Conservation (phyloP, 73 alveolate species). For the Stentor coeruleus region DNA sequence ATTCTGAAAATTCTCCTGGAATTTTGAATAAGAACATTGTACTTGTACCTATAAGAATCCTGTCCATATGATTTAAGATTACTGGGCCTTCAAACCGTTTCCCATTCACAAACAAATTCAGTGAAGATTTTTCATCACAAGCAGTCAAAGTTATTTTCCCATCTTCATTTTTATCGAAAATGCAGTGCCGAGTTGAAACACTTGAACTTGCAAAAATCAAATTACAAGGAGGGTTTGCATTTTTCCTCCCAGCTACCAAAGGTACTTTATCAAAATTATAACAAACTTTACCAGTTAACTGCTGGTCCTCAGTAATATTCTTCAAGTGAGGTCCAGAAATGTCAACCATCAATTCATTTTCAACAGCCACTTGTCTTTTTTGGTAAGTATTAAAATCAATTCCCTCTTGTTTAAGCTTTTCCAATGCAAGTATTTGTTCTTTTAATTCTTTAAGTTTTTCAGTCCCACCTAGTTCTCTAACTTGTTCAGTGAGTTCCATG, state of each 20-base stretch:
- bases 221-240: constrained; percentile 85
- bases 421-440: constrained; percentile 64
- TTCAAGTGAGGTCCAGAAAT: constrained; percentile 71
- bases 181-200: constrained; percentile 74
- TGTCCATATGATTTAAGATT: constrained; percentile 38
- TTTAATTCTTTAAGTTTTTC: constrained; percentile 53
- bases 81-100: background rate
- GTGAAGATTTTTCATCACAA: constrained; percentile 30
- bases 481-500: constrained; percentile 29
- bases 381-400: constrained; percentile 59
- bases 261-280: constrained; percentile 66
- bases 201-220: constrained; percentile 84
- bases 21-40: constrained; percentile 46
- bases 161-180: constrained; percentile 40
- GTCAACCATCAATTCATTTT: constrained; percentile 42
- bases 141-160: constrained; percentile 46
- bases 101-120: constrained; percentile 10
- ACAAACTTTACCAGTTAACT: constrained; percentile 75
- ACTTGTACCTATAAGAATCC: constrained; percentile 62
- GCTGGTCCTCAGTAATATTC: constrained; percentile 90
- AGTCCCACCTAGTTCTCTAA: constrained; percentile 49
- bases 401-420: constrained; percentile 44
- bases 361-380: constrained; percentile 54
- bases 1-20: constrained; percentile 36
- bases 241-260: constrained; percentile 86